A percentile compares a stretch with the other conserved stretches of the same genome.
phyloP scores from a whole-genome alignment of 2,329 filamentous ascomycete species.

The Gnomoniopsis sp. region DNA sequence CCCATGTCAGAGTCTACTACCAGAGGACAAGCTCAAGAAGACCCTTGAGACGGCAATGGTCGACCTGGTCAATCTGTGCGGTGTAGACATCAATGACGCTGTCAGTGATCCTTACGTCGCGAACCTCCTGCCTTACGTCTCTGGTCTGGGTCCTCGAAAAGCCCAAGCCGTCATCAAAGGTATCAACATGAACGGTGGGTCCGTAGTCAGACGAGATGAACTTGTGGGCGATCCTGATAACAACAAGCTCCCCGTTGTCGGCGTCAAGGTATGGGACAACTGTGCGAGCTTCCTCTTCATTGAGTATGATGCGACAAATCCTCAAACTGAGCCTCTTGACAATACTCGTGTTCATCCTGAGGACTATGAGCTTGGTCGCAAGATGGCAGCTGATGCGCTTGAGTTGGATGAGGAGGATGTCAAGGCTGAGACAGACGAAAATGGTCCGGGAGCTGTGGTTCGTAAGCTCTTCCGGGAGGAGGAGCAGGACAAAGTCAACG shows the following conservation, averaged over 20 bases:
- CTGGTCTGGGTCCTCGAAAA: conserved; percentile 88
- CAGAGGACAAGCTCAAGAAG: conserved; percentile 81
- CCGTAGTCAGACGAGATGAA: conserved; percentile 79
- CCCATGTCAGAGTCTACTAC: conserved; percentile 81
- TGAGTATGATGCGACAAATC: conserved; percentile 77
- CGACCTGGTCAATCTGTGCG: conserved; percentile 95
- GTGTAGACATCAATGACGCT: conserved; percentile 92
- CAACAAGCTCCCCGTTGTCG: conserved; percentile 74
- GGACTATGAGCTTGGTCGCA: conserved; percentile 95
- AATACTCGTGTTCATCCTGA: conserved; percentile 97
- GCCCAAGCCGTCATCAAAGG: conserved; percentile 81
- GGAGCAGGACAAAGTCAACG: conserved; percentile 91
- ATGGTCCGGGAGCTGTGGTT: conserved; percentile 85
- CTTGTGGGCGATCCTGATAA: conserved; percentile 84
- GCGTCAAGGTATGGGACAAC: conserved; percentile 91
- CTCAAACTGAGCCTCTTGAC: conserved; percentile 85
- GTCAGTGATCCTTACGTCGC: conserved; percentile 77
- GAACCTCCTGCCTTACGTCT: conserved; percentile 85
- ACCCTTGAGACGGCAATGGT: conserved; percentile 95
- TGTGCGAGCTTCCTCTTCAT: conserved; percentile 94
- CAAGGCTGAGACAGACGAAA: conserved; percentile 88
- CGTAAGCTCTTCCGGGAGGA: conserved; percentile 94
- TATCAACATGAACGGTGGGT: conserved; percentile 86
- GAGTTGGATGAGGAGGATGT: conserved; percentile 98
- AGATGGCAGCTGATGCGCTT: conserved; percentile 96